phyloP scores from a whole-genome alignment of 345 rosid genomes.

The Ceriops decandra region DNA sequence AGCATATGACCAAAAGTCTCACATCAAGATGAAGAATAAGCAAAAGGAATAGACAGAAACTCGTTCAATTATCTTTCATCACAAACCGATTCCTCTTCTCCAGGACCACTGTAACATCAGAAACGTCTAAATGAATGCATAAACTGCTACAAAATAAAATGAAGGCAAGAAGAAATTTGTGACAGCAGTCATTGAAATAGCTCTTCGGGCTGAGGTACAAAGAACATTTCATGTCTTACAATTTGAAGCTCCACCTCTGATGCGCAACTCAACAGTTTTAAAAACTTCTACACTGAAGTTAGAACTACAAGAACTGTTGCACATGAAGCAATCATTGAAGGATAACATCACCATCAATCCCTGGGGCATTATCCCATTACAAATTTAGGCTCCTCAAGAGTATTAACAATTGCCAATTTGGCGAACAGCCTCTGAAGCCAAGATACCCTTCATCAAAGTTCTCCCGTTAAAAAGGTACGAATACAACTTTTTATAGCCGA shows the following conservation, averaged over 20 bases:
- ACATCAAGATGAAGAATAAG: neutral
- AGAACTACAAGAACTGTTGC: neutral
- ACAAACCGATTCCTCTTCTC: neutral
- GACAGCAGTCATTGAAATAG: neutral
- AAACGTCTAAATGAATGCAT: neutral
- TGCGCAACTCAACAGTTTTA: neutral
- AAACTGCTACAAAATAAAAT: neutral
- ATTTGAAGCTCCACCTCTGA: neutral
- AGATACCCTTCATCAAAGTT: no score
- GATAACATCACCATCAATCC: neutral
- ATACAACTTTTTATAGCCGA: no score
- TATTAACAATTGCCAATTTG: no score
- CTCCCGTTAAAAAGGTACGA: no score
- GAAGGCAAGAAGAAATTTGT: neutral
- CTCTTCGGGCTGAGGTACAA: neutral
- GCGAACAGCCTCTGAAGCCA: no score
- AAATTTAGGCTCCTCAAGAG: no score
- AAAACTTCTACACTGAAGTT: neutral
- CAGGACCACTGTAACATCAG: slow-evolving; percentile 4
- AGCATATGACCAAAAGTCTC: neutral
- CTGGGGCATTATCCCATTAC: no score
- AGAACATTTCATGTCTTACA: neutral
- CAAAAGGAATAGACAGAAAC: slow-evolving; percentile 2
- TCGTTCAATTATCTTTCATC: slow-evolving; percentile 7
- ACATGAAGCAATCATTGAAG: neutral